A percentile compares a stretch with the other conserved stretches of the same genome.
phyloP scores from a whole-genome alignment of 768 basidiomycete genomes.

The Russula griseocarnosa region DNA sequence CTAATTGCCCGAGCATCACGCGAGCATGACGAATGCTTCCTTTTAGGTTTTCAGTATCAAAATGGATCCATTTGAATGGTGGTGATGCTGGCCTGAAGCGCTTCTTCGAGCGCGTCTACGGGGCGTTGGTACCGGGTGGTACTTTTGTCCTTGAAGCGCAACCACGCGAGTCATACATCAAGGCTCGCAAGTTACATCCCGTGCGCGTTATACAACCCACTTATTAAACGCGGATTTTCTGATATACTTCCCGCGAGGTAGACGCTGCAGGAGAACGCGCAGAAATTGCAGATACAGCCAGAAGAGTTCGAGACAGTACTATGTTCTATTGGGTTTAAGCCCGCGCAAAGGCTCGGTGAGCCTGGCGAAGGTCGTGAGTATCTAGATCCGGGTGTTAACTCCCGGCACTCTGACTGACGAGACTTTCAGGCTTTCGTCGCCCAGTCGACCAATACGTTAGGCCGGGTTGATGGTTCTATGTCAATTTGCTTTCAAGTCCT shows the following conservation, averaged over 20 bases:
- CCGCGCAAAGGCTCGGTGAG: slow-evolving; percentile 46
- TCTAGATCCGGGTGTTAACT: not conserved
- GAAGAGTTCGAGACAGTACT: slow-evolving; percentile 57
- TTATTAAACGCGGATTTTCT: not conserved
- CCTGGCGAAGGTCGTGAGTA: slow-evolving; percentile 62
- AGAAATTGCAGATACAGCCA: slow-evolving; percentile 54
- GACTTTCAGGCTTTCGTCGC: slow-evolving; percentile 26
- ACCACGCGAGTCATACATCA: slow-evolving; percentile 77
- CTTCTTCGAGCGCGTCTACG: slow-evolving; percentile 64
- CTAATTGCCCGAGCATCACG: no score
- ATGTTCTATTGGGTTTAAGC: slow-evolving; percentile 57
- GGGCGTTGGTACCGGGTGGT: slow-evolving; percentile 57
- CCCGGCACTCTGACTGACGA: slow-evolving; percentile 1
- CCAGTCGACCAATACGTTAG: slow-evolving; percentile 29
- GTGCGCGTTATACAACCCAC: slow-evolving; percentile 35
- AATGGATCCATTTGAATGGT: slow-evolving; percentile 87
- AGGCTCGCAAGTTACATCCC: slow-evolving; percentile 65
- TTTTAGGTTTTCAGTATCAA: slow-evolving; percentile 74
- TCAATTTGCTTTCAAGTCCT: not conserved
- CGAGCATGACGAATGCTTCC: not conserved
- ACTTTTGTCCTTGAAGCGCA: slow-evolving; percentile 79
- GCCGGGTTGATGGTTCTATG: not conserved
- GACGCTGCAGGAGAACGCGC: slow-evolving; percentile 59
- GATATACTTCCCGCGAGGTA: slow-evolving; percentile 28
- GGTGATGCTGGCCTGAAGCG: slow-evolving; percentile 66